Percentiles rank a stretch among this genome's conserved stretches.
These are phyloP conservation scores for Truncatella angustata DNA, from an alignment of 2,329 filamentous ascomycete species.

Conservation along the genomic window DNA sequence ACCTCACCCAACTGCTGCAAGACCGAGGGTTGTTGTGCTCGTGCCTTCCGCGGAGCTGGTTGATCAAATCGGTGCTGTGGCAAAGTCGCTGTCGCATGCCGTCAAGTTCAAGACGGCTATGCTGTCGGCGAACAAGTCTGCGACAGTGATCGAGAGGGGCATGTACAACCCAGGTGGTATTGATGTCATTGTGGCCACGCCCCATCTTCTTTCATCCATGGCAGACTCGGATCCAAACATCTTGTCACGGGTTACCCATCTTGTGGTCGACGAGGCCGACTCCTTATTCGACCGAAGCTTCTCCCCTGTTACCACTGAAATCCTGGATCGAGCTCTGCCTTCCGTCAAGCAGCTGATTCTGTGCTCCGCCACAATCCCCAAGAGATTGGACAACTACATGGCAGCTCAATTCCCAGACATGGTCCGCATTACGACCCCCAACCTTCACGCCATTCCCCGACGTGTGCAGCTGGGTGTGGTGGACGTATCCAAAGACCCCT, in stretches of 20 bases:
- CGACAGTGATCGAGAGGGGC: slow-evolving; percentile 77
- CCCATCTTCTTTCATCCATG: slow-evolving; percentile 85
- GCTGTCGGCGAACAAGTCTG: slow-evolving; percentile 74
- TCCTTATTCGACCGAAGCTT: slow-evolving; percentile 94
- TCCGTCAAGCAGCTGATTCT: slow-evolving; percentile 84
- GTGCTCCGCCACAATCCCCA: slow-evolving; percentile 94
- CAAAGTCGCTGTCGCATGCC: slow-evolving; percentile 79
- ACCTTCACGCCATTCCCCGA: slow-evolving; percentile 91
- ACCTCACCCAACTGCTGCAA: slow-evolving; percentile 70
- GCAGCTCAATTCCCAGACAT: slow-evolving; percentile 79
- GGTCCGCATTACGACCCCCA: slow-evolving; percentile 85
- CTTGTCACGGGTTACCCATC: slow-evolving; percentile 83
- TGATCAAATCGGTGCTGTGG: slow-evolving; percentile 75
- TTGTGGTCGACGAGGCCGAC: slow-evolving; percentile 94
- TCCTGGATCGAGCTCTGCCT: slow-evolving; percentile 78
- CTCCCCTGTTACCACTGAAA: slow-evolving; percentile 73
- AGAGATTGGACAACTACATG: slow-evolving; percentile 83
- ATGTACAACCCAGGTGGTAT: slow-evolving; percentile 80
- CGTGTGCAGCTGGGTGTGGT: slow-evolving; percentile 92
- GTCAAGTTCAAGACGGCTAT: slow-evolving; percentile 84
- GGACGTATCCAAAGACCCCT: slow-evolving; percentile 88
- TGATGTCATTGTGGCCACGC: slow-evolving; percentile 84
- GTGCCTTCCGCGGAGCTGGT: slow-evolving; percentile 93
- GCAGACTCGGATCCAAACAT: slow-evolving; percentile 88
- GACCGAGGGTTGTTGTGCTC: slow-evolving; percentile 80